Evolutionary conservation across 1,284 basidiomycete species (phyloP), one percentile per base, ranked within the genome.

Genomic region (Cutaneotrichosporon spelunceum): DNA sequence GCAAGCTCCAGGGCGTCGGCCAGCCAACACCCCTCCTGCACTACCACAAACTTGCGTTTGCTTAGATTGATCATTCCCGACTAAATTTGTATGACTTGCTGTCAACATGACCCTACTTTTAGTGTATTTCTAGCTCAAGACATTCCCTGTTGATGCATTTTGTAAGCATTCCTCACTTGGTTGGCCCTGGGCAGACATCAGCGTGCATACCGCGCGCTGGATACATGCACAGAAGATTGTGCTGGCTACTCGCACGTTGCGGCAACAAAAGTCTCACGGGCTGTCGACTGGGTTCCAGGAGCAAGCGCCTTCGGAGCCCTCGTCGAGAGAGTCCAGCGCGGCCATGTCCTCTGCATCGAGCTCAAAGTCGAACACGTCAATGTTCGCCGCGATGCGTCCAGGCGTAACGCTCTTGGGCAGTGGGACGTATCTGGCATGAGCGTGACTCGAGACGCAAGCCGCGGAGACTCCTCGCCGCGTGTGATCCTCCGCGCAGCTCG

Each of bases 341-440:
- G 66, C 66, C 83, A 92, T 85, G 65, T 91, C 89, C 44, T 84
- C 83, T 8, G 77, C 70, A 55, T 76, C 76, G 14, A 93, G 81
- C 59, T 83, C 83, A 69, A 93, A 93, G 71, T 87, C 85, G 63
- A 85, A 90, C 1, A 91, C 74, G 24, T 87, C 73, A 0, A 85
- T 76, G 66, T 93, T 93, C 21, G 85, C 85, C 44, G 80, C 76
- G 66, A 92, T 91, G 44, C 89, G 83, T 9, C 78, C 73, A 0
- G 87, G 82, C 0, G 82, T 87, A n/a, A 83, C 84, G 36, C 87
- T 88, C 77, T 91, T 92, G 4, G 89, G 89, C 24, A 92, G 81
- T 0, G 88, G 88, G 0, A 88, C 82, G 72, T 82, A 87, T 23
- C 87, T 85, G 50, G 24, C 1, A 53, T 57, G 53, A 69, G 57